Evolutionary conservation across 2,329 filamentous ascomycete species (phyloP).

Genomic region (Stemphylium lycopersici): DNA sequence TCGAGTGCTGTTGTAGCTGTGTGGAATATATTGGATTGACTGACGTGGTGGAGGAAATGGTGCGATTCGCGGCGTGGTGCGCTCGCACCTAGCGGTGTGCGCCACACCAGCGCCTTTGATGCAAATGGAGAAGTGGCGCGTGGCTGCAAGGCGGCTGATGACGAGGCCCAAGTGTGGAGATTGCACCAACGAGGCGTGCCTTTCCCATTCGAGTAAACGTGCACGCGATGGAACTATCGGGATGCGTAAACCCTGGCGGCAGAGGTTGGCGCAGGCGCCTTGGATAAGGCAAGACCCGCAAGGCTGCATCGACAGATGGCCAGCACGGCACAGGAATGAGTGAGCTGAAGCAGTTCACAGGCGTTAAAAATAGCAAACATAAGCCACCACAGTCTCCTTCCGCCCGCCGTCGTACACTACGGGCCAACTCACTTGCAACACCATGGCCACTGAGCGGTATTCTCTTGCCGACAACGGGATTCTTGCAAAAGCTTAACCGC

Average conservation of each 20-base stretch:
- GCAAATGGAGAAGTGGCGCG: not conserved
- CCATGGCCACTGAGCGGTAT: no score
- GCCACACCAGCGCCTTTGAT: no score
- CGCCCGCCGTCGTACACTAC: not conserved
- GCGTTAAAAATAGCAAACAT: not conserved
- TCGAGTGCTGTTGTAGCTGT: no score
- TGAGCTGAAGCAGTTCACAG: not conserved
- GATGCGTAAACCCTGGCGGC: not conserved
- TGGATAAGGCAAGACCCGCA: not conserved
- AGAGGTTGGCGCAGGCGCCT: not conserved
- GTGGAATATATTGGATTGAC: no score
- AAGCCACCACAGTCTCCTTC: not conserved
- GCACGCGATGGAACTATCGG: slow-evolving; percentile 9
- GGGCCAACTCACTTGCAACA: not conserved
- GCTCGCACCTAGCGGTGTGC: no score
- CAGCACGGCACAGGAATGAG: not conserved
- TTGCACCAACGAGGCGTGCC: not conserved
- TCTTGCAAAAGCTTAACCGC: slow-evolving; percentile 20
- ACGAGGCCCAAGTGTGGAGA: slow-evolving; percentile 12
- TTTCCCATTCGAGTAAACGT: slow-evolving; percentile 6
- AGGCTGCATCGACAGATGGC: not conserved
- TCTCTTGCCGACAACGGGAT: not conserved
- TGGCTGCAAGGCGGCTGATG: slow-evolving; percentile 2
- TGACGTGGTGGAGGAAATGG: no score
- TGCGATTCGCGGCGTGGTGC: no score